These are phyloP conservation scores for Sonneratia alba DNA, from an alignment of 345 rosid species.

Conservation along the genomic window DNA sequence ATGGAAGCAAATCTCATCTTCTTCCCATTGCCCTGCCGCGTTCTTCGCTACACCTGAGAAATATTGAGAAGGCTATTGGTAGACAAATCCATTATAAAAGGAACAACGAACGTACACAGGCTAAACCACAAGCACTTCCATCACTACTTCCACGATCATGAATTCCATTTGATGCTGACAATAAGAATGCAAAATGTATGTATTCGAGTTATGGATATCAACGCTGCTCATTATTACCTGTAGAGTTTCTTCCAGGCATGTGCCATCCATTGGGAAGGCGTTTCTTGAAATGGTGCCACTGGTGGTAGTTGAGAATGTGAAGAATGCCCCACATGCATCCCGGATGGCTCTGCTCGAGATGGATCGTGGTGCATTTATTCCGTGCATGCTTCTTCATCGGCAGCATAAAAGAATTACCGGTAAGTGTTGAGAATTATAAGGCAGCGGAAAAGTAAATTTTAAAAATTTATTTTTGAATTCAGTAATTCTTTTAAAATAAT, in stretches of 20 bases:
- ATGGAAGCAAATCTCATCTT: conserved; percentile 22
- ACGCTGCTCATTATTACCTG: conserved; percentile 17
- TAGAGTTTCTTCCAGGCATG: conserved; percentile 11
- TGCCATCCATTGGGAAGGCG: conserved; percentile 38
- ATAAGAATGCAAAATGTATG: neutral
- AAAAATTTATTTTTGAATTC: too few relatives aligned
- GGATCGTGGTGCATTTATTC: conserved; percentile 13
- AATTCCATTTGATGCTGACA: too few relatives aligned
- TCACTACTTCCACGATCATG: too few relatives aligned
- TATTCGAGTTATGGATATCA: neutral
- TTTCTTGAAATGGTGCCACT: conserved; percentile 59
- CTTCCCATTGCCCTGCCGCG: conserved; percentile 24
- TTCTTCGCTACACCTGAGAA: neutral
- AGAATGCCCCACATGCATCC: conserved; percentile 67
- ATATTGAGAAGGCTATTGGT: neutral
- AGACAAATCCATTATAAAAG: neutral
- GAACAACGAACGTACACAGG: too few relatives aligned
- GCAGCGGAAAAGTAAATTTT: too few relatives aligned
- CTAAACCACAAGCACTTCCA: too few relatives aligned
- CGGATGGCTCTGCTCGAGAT: conserved; percentile 24
- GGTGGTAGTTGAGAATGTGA: conserved; percentile 53
- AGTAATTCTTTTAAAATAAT: too few relatives aligned
- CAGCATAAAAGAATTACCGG: neutral
- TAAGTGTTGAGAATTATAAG: too few relatives aligned
- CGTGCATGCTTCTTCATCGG: conserved; percentile 44